Evolutionary conservation across 2,329 filamentous ascomycete genomes (phyloP), one percentile per base, ranked within the genome.

Genomic region (Scedosporium aurantiacum): DNA sequence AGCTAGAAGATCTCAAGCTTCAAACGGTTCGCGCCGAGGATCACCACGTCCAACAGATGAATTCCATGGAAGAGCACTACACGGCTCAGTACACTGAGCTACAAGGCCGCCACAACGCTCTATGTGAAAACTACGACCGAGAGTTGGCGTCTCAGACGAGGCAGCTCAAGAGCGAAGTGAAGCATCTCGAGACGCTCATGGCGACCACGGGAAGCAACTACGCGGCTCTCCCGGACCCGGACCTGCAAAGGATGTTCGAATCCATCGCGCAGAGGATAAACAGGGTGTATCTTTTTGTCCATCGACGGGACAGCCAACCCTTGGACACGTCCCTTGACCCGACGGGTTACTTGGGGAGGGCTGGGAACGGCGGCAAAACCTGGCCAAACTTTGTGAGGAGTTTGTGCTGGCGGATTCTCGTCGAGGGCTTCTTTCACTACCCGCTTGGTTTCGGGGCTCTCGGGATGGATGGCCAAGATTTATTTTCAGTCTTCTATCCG

Each of bases 391-490:
- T 63, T 16, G 25, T 63, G 2, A 37, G 43, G 12, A 61, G 47
- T 45, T 14, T 59, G 12, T 63, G 62, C 59, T 63, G 62, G 62
- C n/a, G 41, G 5, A 27, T 63, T 3, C 27, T 58, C 2, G 14
- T 63, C 14, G 52, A 43, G 3, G 62, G 59, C 1, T 61, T 63
- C 43, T 61, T 61, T 45, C 12, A 37, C 1, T 32, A 7, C 18
- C 60, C 52, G 3, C 28, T 61, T 5, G 61, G 61, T 2, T 63
- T 63, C 21, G 61, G 61, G 2, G 58, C 57, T 25, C 41, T 63
- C 10, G 61, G 61, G 18, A n/a, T 37, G 10, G 16, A 60, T 16
- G 61, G 61, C 1, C 47, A 52, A 12, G 50, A 63, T 4, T 8
- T 41, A 12, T 16, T 63, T 18, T 4, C 40, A 14, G 12, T 14